A percentile compares a stretch with the other conserved stretches of the same genome.
These are phyloP conservation scores for Rutstroemia sp. DNA, from an alignment of 2,329 filamentous ascomycete genomes.

Conservation along the genomic window DNA sequence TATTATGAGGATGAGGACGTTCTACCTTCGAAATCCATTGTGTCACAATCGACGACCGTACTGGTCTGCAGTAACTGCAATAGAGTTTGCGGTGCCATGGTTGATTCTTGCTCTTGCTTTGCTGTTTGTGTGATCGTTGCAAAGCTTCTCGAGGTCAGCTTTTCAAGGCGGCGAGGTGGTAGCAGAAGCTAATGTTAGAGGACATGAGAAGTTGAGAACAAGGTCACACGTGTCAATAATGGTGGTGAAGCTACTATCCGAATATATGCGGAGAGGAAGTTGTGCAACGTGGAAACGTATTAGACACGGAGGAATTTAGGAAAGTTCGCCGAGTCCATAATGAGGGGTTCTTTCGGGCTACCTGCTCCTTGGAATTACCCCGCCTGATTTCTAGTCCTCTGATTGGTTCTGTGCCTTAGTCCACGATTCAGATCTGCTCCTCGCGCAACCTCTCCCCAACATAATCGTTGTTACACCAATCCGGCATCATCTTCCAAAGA, in stretches of 20 bases:
- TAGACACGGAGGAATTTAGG: too few relatives aligned
- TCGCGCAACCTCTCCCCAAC: slow-evolving; percentile 7
- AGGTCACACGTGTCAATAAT: background rate
- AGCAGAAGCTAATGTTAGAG: too few relatives aligned
- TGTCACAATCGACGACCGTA: slow-evolving; percentile 45
- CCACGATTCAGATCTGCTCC: slow-evolving; percentile 5
- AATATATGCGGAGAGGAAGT: too few relatives aligned
- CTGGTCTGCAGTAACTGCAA: slow-evolving; percentile 38
- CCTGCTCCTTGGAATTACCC: too few relatives aligned
- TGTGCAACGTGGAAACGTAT: background rate
- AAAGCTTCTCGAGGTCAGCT: background rate
- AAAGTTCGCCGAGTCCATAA: too few relatives aligned
- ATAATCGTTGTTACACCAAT: slow-evolving; percentile 7
- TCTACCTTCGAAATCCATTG: slow-evolving; percentile 40
- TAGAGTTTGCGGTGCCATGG: slow-evolving; percentile 23
- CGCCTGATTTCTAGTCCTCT: too few relatives aligned
- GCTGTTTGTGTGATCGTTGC: background rate
- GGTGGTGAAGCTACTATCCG: background rate
- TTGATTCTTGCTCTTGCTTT: background rate
- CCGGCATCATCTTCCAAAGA: slow-evolving; percentile 5
- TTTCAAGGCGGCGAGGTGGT: background rate
- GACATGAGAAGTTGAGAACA: too few relatives aligned
- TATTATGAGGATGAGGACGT: background rate
- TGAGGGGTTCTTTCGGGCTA: too few relatives aligned
- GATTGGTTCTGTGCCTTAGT: background rate